phyloP scores from a whole-genome alignment of 1,139 yeast genomes.

The Kazachstania sp. region DNA sequence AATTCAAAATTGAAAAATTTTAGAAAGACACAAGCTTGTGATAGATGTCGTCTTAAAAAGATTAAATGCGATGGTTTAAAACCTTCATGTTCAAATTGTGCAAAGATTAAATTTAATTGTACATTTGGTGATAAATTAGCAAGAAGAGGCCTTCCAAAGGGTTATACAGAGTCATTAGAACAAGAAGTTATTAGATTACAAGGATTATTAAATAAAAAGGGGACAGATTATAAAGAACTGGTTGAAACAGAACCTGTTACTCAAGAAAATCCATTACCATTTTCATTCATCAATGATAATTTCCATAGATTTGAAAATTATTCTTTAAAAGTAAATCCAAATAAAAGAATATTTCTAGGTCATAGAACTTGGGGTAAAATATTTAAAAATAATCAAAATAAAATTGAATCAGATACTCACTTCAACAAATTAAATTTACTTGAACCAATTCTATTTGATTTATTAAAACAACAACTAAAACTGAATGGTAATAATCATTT shows the following conservation, averaged over 20 bases:
- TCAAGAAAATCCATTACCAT: neutral
- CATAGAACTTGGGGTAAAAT: slow-evolving; percentile 22
- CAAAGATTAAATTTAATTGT: slow-evolving; percentile 56
- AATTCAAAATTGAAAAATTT: neutral
- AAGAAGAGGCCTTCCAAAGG: slow-evolving; percentile 65
- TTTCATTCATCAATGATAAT: slow-evolving; percentile 26
- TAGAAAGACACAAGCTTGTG: slow-evolving; percentile 53
- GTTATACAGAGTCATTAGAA: slow-evolving; percentile 68
- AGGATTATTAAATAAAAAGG: slow-evolving; percentile 26
- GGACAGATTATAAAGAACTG: no score
- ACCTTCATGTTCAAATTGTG: slow-evolving; percentile 59
- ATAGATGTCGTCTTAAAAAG: slow-evolving; percentile 66
- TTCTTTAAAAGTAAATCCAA: slow-evolving; percentile 12
- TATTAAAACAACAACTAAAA: slow-evolving; percentile 8
- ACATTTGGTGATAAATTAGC: slow-evolving; percentile 64
- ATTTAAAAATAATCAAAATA: slow-evolving; percentile 1
- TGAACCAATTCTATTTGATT: slow-evolving; percentile 2
- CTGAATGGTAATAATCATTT: slow-evolving; percentile 12
- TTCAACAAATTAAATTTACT: neutral
- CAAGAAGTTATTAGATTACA: slow-evolving; percentile 52
- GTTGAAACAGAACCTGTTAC: no score
- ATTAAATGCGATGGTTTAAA: slow-evolving; percentile 67
- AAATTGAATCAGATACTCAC: neutral
- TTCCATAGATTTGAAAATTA: slow-evolving; percentile 23
- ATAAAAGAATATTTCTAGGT: slow-evolving; percentile 12